Evolutionary conservation across 2,329 filamentous ascomycete species (phyloP).

Genomic region (Pseudogymnoascus sp.): DNA sequence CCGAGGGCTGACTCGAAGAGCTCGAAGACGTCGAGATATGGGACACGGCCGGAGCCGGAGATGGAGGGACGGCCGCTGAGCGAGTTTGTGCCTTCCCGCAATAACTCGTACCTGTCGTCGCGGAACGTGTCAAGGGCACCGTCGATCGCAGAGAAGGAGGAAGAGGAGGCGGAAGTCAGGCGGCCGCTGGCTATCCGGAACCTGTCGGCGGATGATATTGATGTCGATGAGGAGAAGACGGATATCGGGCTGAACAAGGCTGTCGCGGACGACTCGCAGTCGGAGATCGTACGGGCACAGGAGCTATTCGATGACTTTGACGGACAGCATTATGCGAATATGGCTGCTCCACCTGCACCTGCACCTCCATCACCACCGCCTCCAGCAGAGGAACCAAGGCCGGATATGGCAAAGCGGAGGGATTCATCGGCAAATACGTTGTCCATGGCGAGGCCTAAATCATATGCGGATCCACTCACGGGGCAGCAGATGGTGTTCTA

Average conservation of each 20-base stretch:
- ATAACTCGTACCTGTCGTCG: constrained; percentile 13
- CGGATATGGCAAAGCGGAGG: constrained; percentile 13
- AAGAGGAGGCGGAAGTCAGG: constrained; percentile 16
- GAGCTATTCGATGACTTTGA: constrained; percentile 74
- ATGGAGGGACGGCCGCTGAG: constrained; percentile 28
- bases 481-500: constrained; percentile 87
- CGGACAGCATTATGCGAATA: constrained; percentile 57
- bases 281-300: constrained; percentile 57
- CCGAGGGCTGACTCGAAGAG: neutral
- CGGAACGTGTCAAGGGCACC: constrained; percentile 18
- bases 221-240: constrained; percentile 15
- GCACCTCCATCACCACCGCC: constrained; percentile 11
- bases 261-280: constrained; percentile 8
- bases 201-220: constrained; percentile 20
- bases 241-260: neutral
- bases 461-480: constrained; percentile 56
- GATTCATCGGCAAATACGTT: constrained; percentile 15
- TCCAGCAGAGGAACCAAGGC: constrained; percentile 12
- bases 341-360: constrained; percentile 11
- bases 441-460: constrained; percentile 38
- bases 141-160: constrained; percentile 25
- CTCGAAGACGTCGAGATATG: constrained; percentile 43
- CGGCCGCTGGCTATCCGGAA: neutral
- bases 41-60: constrained; percentile 27
- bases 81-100: constrained; percentile 22